Evolutionary conservation across 2,329 filamentous ascomycete species (phyloP), one percentile per base, ranked within the genome.

Genomic region (Mycosphaerella sp.): DNA sequence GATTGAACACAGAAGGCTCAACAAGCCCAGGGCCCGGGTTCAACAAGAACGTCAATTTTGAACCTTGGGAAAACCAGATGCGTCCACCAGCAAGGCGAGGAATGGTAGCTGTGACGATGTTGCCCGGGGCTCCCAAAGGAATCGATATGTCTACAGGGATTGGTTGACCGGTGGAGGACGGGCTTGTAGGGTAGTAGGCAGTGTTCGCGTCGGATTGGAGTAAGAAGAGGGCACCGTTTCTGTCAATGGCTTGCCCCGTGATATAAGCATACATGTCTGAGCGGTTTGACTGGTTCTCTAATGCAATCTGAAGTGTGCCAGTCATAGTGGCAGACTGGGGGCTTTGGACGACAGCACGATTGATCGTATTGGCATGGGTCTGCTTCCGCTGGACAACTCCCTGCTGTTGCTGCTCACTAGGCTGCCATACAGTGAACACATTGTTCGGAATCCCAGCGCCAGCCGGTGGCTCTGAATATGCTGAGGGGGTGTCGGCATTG

Each of bases 201-300:
- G 65, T 66, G 48, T 59, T 66, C 9, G 63, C 69, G 44, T 71
- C 66, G n/a, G 67, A 56, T 50, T 66, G 62, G 6, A 71, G 58
- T 4, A 71, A 53, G 53, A 69, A 67, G 11, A 69, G 55, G 9
- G 62, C 60, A 43, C 65, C 66, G 55, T 67, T 65, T 55, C 65
- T 64, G 56, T 70, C 64, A 32, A 70, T 60, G 21, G 68, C 69
- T 51, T 61, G 62, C 14, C 69, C 69, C 26, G 68, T 90, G 64
- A 93, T 79, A 67, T 71, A 71, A 8, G 68, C 68, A 51, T 64
- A 71, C 39, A 69, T 66, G 6, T 63, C 58, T 47, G 53, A 59
- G 1, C 67, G 68, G 48, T 55, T 65, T 12, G 66, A 68, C 21
- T 66, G 59, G 56, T 71, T 71, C 42, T 62, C 60, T 3, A 71